Conservation (phyloP, 2,329 filamentous ascomycete genomes). For the Colletotrichum sp. region DNA sequence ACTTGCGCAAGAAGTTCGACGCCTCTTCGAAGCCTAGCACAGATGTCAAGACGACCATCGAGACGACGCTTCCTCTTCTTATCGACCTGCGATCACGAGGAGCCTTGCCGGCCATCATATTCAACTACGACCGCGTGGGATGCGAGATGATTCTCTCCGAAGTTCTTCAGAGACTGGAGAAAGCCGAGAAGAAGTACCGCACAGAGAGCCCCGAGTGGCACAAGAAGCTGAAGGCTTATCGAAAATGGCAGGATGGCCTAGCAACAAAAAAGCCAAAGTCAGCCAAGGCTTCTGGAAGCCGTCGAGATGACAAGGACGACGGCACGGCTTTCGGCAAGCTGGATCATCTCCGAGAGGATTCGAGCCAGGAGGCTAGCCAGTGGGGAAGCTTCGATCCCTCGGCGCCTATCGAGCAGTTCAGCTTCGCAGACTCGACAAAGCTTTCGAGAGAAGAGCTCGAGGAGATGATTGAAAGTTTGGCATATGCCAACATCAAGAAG, state of each 20-base stretch:
- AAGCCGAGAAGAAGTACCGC: slow-evolving; percentile 49
- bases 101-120: slow-evolving; percentile 75
- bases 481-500: slow-evolving; percentile 52
- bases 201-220: slow-evolving; percentile 64
- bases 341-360: slow-evolving; percentile 62
- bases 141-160: slow-evolving; percentile 65
- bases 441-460: slow-evolving; percentile 64
- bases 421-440: slow-evolving; percentile 69
- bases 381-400: slow-evolving; percentile 73
- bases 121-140: slow-evolving; percentile 73
- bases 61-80: slow-evolving; percentile 54
- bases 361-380: slow-evolving; percentile 56
- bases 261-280: slow-evolving; percentile 39
- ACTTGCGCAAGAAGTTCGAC: slow-evolving; percentile 50
- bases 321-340: slow-evolving; percentile 50
- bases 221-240: slow-evolving; percentile 51
- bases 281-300: not conserved
- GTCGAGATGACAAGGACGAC: slow-evolving; percentile 30
- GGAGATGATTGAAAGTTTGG: slow-evolving; percentile 55
- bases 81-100: slow-evolving; percentile 65
- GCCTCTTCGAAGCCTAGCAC: not conserved
- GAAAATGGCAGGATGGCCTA: slow-evolving; percentile 31
- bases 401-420: slow-evolving; percentile 66
- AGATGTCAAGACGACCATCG: slow-evolving; percentile 4
- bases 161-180: slow-evolving; percentile 57